Conservation (phyloP, 495 filamentous ascomycete genomes). For the Corynascus novoguineensis region DNA sequence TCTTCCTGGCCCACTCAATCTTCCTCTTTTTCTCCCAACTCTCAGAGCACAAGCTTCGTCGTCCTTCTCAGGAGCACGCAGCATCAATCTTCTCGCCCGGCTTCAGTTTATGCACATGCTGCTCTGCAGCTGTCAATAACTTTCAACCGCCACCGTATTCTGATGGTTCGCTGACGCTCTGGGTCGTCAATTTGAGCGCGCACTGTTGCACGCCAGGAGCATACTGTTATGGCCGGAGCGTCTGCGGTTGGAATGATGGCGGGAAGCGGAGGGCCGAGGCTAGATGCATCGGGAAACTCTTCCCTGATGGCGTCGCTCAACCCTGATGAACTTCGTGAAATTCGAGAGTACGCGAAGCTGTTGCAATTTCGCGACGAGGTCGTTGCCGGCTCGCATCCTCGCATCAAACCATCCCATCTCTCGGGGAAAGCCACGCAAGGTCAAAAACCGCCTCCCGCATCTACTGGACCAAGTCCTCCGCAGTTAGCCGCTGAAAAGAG, state of each 20-base stretch:
- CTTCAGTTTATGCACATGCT: background rate
- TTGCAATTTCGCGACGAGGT: slow-evolving; percentile 36
- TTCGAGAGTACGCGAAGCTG: slow-evolving; percentile 33
- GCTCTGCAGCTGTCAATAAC: background rate
- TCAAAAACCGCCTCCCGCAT: slow-evolving; percentile 17
- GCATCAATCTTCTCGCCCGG: background rate
- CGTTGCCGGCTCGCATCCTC: slow-evolving; percentile 29
- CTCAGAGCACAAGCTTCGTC: background rate
- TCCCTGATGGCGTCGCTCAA: slow-evolving; percentile 21
- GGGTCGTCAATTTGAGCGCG: background rate
- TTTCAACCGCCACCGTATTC: background rate
- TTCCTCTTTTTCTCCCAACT: background rate
- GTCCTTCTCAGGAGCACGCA: background rate
- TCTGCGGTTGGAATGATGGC: slow-evolving; percentile 15
- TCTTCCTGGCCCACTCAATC: background rate
- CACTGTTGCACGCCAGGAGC: background rate
- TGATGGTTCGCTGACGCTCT: slow-evolving; percentile 12
- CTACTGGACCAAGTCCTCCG: slow-evolving; percentile 23
- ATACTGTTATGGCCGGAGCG: slow-evolving; percentile 21
- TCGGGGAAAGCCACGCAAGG: slow-evolving; percentile 45
- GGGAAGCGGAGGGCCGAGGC: background rate
- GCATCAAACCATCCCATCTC: slow-evolving; percentile 43
- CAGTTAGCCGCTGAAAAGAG: slow-evolving; percentile 18
- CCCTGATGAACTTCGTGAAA: slow-evolving; percentile 20
- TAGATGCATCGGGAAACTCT: background rate